phyloP scores from a whole-genome alignment of 1,284 basidiomycete species.

The Melanopsichium pennsylvanicum region DNA sequence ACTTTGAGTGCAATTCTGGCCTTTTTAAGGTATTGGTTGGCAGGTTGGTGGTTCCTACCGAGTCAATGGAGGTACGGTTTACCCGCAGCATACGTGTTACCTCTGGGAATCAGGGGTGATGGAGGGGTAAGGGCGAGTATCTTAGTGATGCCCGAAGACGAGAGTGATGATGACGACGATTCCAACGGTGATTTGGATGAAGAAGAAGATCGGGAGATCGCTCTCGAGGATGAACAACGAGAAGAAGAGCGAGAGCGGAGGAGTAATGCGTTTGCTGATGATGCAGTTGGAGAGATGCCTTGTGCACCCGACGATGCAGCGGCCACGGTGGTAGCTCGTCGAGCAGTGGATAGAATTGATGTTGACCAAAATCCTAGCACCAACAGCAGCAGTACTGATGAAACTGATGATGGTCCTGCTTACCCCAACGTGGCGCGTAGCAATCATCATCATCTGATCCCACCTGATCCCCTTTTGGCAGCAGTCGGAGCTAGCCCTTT shows the following conservation, averaged over 20 bases:
- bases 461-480: conserved; percentile 41
- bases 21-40: conserved; percentile 48
- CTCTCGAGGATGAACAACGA: conserved; percentile 28
- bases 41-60: conserved; percentile 48
- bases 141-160: conserved; percentile 45
- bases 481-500: conserved; percentile 34
- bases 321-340: not conserved
- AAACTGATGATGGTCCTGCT: too few relatives aligned
- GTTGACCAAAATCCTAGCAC: conserved; percentile 21
- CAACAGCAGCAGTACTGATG: conserved; percentile 28
- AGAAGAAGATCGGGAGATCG: conserved; percentile 37
- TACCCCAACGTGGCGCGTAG: too few relatives aligned
- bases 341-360: not conserved
- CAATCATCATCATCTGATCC: conserved; percentile 22
- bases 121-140: conserved; percentile 55
- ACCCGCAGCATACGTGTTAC: conserved; percentile 49
- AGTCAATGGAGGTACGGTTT: conserved; percentile 45
- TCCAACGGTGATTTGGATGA: conserved; percentile 16
- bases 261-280: conserved; percentile 2
- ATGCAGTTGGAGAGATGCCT: too few relatives aligned
- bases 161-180: conserved; percentile 43
- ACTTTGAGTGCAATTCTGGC: conserved; percentile 38
- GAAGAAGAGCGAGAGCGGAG: conserved; percentile 28
- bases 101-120: conserved; percentile 53
- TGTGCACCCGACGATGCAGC: too few relatives aligned